phyloP scores from a whole-genome alignment of 2,329 filamentous ascomycete genomes.

The Dryadomyces quercivorus region DNA sequence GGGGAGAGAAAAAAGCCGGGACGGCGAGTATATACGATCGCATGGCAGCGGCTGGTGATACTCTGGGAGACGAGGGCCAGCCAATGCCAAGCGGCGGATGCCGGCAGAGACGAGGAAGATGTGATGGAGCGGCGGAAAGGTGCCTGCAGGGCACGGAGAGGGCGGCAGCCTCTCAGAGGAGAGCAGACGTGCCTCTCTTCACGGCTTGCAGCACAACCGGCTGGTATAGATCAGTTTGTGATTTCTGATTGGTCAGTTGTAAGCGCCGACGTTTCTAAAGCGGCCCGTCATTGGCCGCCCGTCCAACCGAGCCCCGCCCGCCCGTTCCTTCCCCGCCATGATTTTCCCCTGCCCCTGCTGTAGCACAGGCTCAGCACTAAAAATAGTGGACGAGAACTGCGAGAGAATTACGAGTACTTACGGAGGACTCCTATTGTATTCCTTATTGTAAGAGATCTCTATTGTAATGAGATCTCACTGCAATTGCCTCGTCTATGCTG shows the following conservation, averaged over 20 bases:
- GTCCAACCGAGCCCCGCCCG: background rate
- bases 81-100: background rate
- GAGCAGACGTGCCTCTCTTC: background rate
- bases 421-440: too few relatives aligned
- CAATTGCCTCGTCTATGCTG: too few relatives aligned
- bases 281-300: constrained; percentile 4
- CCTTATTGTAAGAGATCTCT: too few relatives aligned
- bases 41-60: constrained; percentile 12
- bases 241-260: constrained; percentile 29
- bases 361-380: background rate
- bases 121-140: background rate
- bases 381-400: background rate
- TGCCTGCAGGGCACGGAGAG: background rate
- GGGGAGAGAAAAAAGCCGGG: background rate
- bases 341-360: background rate
- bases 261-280: constrained; percentile 8
- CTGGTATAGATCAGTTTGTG: constrained; percentile 9
- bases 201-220: constrained; percentile 14
- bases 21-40: background rate
- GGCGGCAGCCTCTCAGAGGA: background rate
- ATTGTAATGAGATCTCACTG: too few relatives aligned
- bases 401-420: too few relatives aligned
- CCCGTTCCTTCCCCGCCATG: background rate
- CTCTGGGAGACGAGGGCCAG: background rate
- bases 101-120: too few relatives aligned